Conservation (phyloP, 2,329 filamentous ascomycete species). For the Dryadomyces quercivorus region DNA sequence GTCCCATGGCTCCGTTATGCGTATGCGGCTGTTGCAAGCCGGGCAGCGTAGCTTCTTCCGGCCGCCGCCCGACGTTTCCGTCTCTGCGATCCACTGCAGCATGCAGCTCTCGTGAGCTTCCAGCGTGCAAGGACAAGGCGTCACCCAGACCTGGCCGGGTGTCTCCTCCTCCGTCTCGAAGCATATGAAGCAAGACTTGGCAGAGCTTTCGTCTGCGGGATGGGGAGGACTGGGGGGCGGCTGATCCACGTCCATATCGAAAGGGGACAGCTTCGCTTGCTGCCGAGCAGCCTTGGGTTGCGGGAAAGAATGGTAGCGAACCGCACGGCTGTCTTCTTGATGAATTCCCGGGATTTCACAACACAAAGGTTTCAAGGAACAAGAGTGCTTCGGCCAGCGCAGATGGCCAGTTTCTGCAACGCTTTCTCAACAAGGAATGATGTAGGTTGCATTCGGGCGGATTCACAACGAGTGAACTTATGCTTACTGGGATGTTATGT, state of each 20-base stretch:
- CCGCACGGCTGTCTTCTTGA: too few species aligned
- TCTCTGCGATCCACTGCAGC: slow-evolving; percentile 85
- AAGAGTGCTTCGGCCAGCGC: too few species aligned
- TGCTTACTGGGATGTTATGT: too few species aligned
- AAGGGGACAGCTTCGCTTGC: not conserved
- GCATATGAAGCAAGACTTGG: slow-evolving; percentile 46
- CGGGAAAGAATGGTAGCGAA: too few species aligned
- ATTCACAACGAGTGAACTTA: too few species aligned
- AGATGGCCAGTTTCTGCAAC: too few species aligned
- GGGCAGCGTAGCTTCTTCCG: slow-evolving; percentile 65
- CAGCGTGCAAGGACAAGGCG: slow-evolving; percentile 81
- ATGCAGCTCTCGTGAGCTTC: slow-evolving; percentile 85
- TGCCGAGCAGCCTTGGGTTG: not conserved
- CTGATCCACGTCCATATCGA: not conserved
- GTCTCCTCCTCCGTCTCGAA: slow-evolving; percentile 42
- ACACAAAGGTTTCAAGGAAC: too few species aligned
- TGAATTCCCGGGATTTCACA: too few species aligned
- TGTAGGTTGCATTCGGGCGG: too few species aligned
- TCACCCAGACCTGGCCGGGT: slow-evolving; percentile 54
- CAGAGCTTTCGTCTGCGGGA: not conserved
- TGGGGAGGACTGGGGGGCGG: not conserved
- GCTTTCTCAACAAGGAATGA: too few species aligned
- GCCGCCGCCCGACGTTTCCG: slow-evolving; percentile 52
- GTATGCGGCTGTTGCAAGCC: slow-evolving; percentile 76
- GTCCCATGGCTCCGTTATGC: slow-evolving; percentile 63